Base-by-base conservation (phyloP, 2,329 filamentous ascomycete species). In the Ramichloridium luteum region DNA sequence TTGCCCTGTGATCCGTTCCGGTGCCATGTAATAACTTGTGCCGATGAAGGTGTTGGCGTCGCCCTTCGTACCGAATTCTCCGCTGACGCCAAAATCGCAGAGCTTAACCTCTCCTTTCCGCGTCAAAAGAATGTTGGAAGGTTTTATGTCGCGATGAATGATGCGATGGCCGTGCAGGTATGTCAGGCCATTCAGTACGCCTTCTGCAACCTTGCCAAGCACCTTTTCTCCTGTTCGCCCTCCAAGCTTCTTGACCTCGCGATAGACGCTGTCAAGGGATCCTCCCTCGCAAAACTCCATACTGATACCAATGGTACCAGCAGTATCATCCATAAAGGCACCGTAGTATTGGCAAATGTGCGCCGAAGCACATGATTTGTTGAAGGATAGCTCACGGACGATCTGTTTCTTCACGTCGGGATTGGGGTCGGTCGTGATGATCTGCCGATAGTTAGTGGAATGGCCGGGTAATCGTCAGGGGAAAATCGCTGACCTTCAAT, bases 201-300 rank as follows among this genome's bases (percentile, higher is more conserved):
- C 90, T 57, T 96, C 90, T 25, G 90, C 85, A 27, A 98, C 81
- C 62, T 96, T 96, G 41, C 90, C 90, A 3, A 98, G 68, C 2
- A 98, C 90, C 55, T 96, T 98, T 56, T 98, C 90, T 44, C 90
- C 90, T 0, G 88, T 96, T 30, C 90, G 75, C 8, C 90, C 90
- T 25, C 88, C 88, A 2, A 96, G 72, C 47, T 90, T 84, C 64
- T 93, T 93, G 20, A 98, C 86, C 60, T 98, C 90, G 45, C 83
- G 83, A 65, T 98, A 98, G 43, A 98, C 90, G 54, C 83, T 90
- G 62, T 98, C 86, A 13, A 98, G 70, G 28, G 84, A 93, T 32
- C 90, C 90, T 36, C 90, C 90, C 59, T 96, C 90, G 55, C 90
- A 98, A 50, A 93, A 96, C 56, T 98, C 90, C 90, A 98, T 98